Evolutionary conservation across 2,329 filamentous ascomycete species (phyloP).

Genomic region (Thermoascus crustaceus): DNA sequence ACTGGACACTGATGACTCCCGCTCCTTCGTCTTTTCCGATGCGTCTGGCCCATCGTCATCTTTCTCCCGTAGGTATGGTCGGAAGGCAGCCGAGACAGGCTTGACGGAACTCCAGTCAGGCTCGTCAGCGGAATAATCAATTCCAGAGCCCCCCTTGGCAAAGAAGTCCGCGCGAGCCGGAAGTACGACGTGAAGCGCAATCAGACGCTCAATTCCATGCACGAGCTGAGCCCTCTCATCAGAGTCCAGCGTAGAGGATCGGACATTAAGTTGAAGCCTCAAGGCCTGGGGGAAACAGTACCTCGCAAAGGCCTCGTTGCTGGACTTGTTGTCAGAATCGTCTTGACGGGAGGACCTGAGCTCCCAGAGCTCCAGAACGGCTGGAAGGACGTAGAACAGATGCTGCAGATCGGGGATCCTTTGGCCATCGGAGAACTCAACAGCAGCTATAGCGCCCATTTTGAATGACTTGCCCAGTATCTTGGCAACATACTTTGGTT

Average conservation of each 20-base stretch:
- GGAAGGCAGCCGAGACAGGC: conserved; percentile 28
- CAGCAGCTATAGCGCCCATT: conserved; percentile 22
- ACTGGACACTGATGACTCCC: background rate
- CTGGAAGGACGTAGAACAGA: conserved; percentile 25
- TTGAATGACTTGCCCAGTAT: conserved; percentile 29
- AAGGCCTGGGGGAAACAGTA: conserved; percentile 28
- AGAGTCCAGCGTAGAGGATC: conserved; percentile 20
- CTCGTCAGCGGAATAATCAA: conserved; percentile 26
- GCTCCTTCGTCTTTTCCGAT: conserved; percentile 1
- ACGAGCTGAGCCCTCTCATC: conserved; percentile 24
- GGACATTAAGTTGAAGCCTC: conserved; percentile 22
- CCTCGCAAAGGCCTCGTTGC: conserved; percentile 28
- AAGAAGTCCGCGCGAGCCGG: conserved; percentile 33
- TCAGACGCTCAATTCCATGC: conserved; percentile 27
- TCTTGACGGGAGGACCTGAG: conserved; percentile 27
- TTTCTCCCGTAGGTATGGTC: conserved; percentile 24
- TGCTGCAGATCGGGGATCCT: conserved; percentile 27
- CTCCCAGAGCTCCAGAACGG: conserved; percentile 31
- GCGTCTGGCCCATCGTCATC: conserved; percentile 1
- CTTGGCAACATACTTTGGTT: conserved; percentile 26
- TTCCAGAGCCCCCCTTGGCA: conserved; percentile 24
- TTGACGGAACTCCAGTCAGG: conserved; percentile 27
- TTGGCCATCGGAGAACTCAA: conserved; percentile 20
- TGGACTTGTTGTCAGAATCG: conserved; percentile 24
- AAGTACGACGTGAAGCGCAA: conserved; percentile 35